These are phyloP conservation scores for Halophytophthora polymorphica DNA, from an alignment of 352 stramenopile species.

Conservation along the genomic window DNA sequence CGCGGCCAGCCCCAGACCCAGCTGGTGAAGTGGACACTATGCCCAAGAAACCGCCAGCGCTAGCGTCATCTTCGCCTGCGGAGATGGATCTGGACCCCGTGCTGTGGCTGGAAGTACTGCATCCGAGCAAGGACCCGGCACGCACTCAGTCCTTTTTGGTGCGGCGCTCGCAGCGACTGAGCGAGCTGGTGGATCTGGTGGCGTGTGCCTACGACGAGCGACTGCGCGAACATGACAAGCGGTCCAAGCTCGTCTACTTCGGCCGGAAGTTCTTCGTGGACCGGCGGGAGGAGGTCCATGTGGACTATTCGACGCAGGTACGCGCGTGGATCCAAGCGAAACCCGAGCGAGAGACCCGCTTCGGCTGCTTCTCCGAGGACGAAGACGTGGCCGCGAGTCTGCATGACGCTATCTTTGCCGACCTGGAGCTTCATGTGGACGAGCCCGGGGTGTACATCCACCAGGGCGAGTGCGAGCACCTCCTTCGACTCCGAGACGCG, in stretches of 20 bases:
- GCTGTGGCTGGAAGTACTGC: slow-evolving; percentile 70
- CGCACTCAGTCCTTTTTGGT: slow-evolving; percentile 75
- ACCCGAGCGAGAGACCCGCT: slow-evolving; percentile 29
- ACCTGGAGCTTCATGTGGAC: slow-evolving; percentile 55
- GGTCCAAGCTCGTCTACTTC: slow-evolving; percentile 65
- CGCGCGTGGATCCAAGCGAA: slow-evolving; percentile 49
- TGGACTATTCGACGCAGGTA: slow-evolving; percentile 62
- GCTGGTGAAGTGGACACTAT: slow-evolving; percentile 6
- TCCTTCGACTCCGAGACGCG: slow-evolving; percentile 62
- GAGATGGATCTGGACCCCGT: slow-evolving; percentile 42
- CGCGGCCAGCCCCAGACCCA: slow-evolving; percentile 21
- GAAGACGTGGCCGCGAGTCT: slow-evolving; percentile 18
- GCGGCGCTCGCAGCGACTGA: slow-evolving; percentile 48
- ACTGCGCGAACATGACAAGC: slow-evolving; percentile 29
- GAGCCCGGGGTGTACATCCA: slow-evolving; percentile 66
- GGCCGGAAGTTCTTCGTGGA: slow-evolving; percentile 60
- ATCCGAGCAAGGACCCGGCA: slow-evolving; percentile 60
- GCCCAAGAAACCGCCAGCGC: background rate
- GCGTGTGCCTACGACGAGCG: slow-evolving; percentile 68
- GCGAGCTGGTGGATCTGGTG: slow-evolving; percentile 55
- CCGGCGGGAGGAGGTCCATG: slow-evolving; percentile 22
- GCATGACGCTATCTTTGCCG: slow-evolving; percentile 44
- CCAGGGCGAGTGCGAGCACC: slow-evolving; percentile 75
- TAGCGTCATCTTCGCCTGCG: too few species aligned
- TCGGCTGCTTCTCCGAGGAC: slow-evolving; percentile 9